Evolutionary conservation across 2,329 filamentous ascomycete genomes (phyloP).

Genomic region (Ceratocystiopsis brevicomis): DNA sequence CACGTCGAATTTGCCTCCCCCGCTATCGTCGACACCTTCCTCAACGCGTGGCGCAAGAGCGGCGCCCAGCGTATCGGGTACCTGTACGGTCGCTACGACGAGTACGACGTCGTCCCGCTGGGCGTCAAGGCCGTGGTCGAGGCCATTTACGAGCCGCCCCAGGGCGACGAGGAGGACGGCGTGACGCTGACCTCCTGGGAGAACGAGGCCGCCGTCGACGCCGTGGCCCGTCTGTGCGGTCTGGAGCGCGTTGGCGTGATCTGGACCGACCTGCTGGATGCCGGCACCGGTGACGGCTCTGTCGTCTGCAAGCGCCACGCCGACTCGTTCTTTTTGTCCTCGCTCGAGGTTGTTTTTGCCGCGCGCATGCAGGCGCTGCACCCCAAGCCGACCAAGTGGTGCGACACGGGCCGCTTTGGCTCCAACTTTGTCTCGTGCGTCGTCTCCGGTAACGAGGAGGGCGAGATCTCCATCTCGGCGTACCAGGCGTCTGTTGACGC

Average conservation of each 20-base stretch:
- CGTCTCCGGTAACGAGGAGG: conserved; percentile 77
- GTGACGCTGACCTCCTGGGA: conserved; percentile 72
- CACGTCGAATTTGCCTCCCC: conserved; percentile 90
- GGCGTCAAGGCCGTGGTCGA: conserved; percentile 92
- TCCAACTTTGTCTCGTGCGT: conserved; percentile 96
- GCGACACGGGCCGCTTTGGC: conserved; percentile 80
- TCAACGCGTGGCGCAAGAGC: conserved; percentile 80
- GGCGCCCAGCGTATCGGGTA: conserved; percentile 74
- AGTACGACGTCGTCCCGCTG: conserved; percentile 82
- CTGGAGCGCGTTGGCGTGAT: conserved; percentile 81
- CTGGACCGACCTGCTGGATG: conserved; percentile 78
- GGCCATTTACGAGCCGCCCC: conserved; percentile 90
- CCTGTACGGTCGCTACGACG: conserved; percentile 74
- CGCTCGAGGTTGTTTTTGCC: conserved; percentile 78
- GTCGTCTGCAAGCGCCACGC: conserved; percentile 91
- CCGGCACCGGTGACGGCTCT: conserved; percentile 61
- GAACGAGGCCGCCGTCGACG: conserved; percentile 64
- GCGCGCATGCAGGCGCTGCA: conserved; percentile 73
- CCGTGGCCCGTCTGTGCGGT: conserved; percentile 64
- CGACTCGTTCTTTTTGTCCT: conserved; percentile 87
- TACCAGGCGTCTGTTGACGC: conserved; percentile 93
- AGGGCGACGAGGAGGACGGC: conserved; percentile 74
- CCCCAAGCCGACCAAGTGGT: conserved; percentile 89
- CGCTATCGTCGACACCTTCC: conserved; percentile 67
- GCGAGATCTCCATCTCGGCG: conserved; percentile 71